A percentile compares a stretch with the other conserved stretches of the same genome.
Evolutionary conservation across 2,329 filamentous ascomycete genomes (phyloP).

Genomic region (Colletotrichum cereale): DNA sequence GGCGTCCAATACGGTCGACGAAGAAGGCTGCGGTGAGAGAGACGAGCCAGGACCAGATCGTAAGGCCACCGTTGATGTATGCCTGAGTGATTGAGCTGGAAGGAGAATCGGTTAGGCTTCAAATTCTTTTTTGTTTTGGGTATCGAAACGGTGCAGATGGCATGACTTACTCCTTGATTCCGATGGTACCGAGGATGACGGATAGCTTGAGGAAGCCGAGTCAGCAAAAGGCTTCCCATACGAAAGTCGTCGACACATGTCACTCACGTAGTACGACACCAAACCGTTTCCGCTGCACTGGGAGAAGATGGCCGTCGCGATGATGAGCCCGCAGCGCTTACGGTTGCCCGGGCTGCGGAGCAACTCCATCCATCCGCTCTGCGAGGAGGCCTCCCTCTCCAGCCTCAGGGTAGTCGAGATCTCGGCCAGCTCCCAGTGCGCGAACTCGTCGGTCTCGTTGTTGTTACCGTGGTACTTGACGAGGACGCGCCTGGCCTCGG

Average conservation of each 20-base stretch:
- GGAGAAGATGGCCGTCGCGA: slow-evolving; percentile 51
- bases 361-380: slow-evolving; percentile 51
- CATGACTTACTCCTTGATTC: slow-evolving; percentile 29
- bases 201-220: neutral
- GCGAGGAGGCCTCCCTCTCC: slow-evolving; percentile 53
- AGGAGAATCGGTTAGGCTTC: neutral
- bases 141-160: rapidly evolving
- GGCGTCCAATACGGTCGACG: slow-evolving; percentile 48
- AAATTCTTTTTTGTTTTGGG: no score
- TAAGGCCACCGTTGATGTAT: slow-evolving; percentile 40
- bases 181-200: slow-evolving; percentile 24
- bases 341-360: slow-evolving; percentile 50
- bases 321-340: slow-evolving; percentile 40
- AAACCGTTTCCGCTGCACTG: slow-evolving; percentile 41
- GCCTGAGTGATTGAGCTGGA: slow-evolving; percentile 26
- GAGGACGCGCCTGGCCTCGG: slow-evolving; percentile 64
- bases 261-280: slow-evolving; percentile 32
- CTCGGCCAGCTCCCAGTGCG: slow-evolving; percentile 40
- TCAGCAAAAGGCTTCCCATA: neutral
- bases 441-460: slow-evolving; percentile 37
- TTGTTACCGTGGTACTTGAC: slow-evolving; percentile 49
- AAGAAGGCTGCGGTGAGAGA: slow-evolving; percentile 44
- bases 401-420: slow-evolving; percentile 55
- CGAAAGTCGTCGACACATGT: neutral
- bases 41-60: slow-evolving; percentile 47